These are phyloP conservation scores for Venturia pyrina DNA, from an alignment of 2,329 filamentous ascomycete species.

Conservation along the genomic window DNA sequence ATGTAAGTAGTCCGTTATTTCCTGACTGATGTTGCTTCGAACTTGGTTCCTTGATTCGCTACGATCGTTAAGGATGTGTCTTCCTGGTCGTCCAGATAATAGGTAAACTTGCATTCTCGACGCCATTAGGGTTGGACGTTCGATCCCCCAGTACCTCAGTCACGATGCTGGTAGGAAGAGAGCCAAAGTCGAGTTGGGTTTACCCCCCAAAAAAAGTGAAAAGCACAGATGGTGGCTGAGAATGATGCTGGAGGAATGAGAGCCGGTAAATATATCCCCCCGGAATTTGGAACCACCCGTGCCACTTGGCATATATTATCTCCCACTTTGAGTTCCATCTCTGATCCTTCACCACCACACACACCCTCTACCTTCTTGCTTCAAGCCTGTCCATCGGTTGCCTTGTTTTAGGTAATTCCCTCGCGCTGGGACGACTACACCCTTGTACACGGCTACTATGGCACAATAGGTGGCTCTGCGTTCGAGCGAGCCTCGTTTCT, in stretches of 20 bases:
- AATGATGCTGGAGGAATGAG: not conserved
- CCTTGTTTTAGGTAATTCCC: no score
- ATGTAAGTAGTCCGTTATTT: not conserved
- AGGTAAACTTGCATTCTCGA: not conserved
- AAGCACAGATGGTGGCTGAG: not conserved
- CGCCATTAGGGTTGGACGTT: not conserved
- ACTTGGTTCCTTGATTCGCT: not conserved
- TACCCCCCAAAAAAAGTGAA: no score
- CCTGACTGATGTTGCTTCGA: not conserved
- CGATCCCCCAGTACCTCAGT: not conserved
- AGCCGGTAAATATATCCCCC: not conserved
- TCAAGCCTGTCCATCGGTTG: no score
- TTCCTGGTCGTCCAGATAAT: not conserved
- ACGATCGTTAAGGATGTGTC: not conserved
- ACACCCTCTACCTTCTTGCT: no score
- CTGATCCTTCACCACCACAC: no score
- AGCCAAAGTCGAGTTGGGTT: not conserved
- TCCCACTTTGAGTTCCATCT: not conserved
- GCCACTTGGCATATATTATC: not conserved
- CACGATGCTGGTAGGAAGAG: not conserved
- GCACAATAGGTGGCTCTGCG: no score
- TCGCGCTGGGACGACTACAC: no score
- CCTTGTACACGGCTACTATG: no score
- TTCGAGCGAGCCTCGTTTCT: no score
- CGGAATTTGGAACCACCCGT: not conserved